These are phyloP conservation scores for Halteria grandinella DNA, from an alignment of 73 alveolate species.

Conservation along the genomic window DNA sequence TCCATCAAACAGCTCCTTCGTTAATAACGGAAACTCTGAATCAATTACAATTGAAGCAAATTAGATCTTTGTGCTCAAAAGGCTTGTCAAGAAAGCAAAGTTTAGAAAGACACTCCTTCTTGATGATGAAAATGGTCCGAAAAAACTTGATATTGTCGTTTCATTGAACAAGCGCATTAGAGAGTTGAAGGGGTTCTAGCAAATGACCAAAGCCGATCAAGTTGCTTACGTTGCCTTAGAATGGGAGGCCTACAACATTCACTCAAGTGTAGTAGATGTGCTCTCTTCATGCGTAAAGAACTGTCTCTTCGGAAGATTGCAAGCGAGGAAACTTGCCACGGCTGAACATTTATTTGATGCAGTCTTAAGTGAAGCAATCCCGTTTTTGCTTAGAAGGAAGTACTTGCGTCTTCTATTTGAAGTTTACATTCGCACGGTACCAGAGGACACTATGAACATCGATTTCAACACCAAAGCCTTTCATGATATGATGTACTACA, in stretches of 20 bases:
- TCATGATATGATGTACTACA: constrained; percentile 13
- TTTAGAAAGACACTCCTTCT: constrained; percentile 16
- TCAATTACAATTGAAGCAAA: not conserved
- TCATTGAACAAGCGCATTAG: not conserved
- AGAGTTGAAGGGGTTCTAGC: too few species aligned
- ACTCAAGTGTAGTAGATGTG: constrained; percentile 14
- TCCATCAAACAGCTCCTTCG: too few species aligned
- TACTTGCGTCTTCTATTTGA: constrained; percentile 64
- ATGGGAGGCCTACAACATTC: constrained; percentile 24
- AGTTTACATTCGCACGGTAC: constrained; percentile 47
- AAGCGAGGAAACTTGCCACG: constrained; percentile 53
- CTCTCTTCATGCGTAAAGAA: constrained; percentile 27
- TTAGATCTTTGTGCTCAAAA: constrained; percentile 29
- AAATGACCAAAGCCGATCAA: too few species aligned
- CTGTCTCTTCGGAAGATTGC: constrained; percentile 34
- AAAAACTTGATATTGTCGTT: constrained; percentile 12
- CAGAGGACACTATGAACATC: constrained; percentile 5
- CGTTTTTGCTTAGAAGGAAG: constrained; percentile 48
- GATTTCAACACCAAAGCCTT: constrained; percentile 40
- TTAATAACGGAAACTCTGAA: too few species aligned
- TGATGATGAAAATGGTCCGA: constrained; percentile 10
- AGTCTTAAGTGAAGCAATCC: constrained; percentile 57
- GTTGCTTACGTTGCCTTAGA: too few species aligned
- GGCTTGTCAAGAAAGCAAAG: constrained; percentile 23
- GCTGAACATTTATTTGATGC: constrained; percentile 35